These are phyloP conservation scores for Fragaria vesca DNA, from an alignment of 306 rosid genomes.

Conservation along the genomic window DNA sequence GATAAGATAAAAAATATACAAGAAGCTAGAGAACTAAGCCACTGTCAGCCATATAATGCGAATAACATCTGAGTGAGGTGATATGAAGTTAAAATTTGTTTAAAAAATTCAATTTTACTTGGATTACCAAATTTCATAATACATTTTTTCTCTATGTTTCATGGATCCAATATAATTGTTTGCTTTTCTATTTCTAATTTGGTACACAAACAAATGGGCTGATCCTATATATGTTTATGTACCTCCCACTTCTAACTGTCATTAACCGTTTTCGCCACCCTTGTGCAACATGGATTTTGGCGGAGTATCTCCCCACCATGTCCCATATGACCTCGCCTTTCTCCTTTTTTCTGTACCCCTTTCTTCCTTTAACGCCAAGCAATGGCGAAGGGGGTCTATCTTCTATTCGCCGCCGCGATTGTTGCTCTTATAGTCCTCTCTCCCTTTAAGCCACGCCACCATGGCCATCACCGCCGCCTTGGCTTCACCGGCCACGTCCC, in stretches of 20 bases:
- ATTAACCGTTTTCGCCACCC: conserved; percentile 35
- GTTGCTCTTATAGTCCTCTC: conserved; percentile 31
- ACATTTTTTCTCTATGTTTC: too few relatives aligned
- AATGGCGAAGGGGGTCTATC: conserved; percentile 71
- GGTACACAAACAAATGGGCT: not conserved
- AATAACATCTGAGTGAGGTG: too few relatives aligned
- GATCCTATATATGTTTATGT: not conserved
- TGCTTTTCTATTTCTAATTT: not conserved
- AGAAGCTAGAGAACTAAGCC: too few relatives aligned
- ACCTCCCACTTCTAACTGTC: conserved; percentile 34
- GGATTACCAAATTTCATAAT: too few relatives aligned
- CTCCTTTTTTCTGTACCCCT: not conserved
- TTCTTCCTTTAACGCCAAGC: not conserved
- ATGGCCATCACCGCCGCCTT: conserved; percentile 43
- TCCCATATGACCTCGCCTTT: conserved; percentile 13
- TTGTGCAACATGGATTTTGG: not conserved
- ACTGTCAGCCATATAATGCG: too few relatives aligned
- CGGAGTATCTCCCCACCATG: not conserved
- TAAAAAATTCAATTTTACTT: too few relatives aligned
- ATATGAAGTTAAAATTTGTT: too few relatives aligned
- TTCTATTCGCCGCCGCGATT: conserved; percentile 54
- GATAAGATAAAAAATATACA: too few relatives aligned
- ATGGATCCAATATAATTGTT: too few relatives aligned
- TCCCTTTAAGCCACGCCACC: conserved; percentile 16
- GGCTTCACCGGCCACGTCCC: conserved; percentile 39